These are phyloP conservation scores for Citrus australasica DNA, from an alignment of 345 rosid genomes.

Conservation along the genomic window DNA sequence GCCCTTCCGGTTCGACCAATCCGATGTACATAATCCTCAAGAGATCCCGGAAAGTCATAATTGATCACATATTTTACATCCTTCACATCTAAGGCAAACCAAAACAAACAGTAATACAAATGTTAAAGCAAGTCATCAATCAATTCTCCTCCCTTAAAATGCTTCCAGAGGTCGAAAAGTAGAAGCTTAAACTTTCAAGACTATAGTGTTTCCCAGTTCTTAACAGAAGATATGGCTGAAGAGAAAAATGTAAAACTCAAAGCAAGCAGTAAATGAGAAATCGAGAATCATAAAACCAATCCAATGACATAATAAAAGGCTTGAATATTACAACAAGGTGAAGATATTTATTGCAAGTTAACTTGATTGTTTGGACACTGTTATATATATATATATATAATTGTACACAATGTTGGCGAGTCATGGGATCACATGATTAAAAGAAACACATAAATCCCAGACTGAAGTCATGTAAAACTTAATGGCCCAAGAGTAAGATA, in stretches of 20 bases:
- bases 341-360: neutral
- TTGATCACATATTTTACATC: slow-evolving; percentile 93
- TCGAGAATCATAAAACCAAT: neutral
- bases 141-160: neutral
- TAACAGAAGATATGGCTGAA: neutral
- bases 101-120: slow-evolving; percentile 6
- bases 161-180: neutral
- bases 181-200: neutral
- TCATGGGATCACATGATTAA: neutral
- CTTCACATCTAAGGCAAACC: slow-evolving; percentile 74
- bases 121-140: neutral
- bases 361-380: neutral
- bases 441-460: neutral
- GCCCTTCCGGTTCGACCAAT: slow-evolving; percentile 99
- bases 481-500: neutral
- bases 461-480: neutral
- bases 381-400: neutral
- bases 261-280: neutral
- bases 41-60: slow-evolving; percentile 98
- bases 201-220: neutral
- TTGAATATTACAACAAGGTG: neutral
- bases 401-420: neutral
- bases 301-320: neutral
- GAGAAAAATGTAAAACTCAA: neutral
- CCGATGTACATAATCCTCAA: slow-evolving; percentile 97